Conservation (phyloP, 164 flowering plant species). For the Paratinospora sagittata region DNA sequence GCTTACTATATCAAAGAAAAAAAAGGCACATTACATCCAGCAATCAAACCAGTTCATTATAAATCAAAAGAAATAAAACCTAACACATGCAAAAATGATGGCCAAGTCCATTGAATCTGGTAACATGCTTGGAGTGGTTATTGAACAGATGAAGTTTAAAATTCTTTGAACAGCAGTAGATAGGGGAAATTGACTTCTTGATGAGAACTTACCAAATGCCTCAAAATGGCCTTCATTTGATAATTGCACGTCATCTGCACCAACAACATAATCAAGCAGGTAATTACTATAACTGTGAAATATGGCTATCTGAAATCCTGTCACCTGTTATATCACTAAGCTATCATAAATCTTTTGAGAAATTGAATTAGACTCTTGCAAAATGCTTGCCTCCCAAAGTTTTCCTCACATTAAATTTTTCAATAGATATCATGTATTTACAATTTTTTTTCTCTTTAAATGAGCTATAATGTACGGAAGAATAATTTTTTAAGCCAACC, state of each 20-base stretch:
- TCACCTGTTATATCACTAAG: background rate
- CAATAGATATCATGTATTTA: background rate
- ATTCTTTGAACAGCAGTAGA: background rate
- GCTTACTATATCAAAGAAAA: background rate
- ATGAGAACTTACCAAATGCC: constrained; percentile 50
- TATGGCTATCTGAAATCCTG: background rate
- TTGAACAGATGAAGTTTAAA: too few species aligned
- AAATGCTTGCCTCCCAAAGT: constrained; percentile 10
- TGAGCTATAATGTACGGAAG: background rate
- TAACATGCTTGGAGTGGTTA: too few species aligned
- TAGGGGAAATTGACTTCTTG: background rate
- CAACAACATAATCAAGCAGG: background rate
- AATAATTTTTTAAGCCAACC: background rate
- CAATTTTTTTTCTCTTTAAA: background rate
- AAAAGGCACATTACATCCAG: background rate
- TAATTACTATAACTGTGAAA: too few species aligned
- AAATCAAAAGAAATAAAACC: background rate
- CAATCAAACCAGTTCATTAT: background rate
- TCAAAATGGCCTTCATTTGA: constrained; percentile 52
- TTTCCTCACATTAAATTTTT: background rate
- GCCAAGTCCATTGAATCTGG: background rate
- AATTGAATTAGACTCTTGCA: background rate
- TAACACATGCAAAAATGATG: background rate
- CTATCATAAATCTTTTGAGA: background rate
- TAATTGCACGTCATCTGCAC: constrained; percentile 42